Percentiles rank a stretch among this genome's conserved stretches.
phyloP scores from a whole-genome alignment of 1,284 basidiomycete genomes.

The Heimioporus retisporus region DNA sequence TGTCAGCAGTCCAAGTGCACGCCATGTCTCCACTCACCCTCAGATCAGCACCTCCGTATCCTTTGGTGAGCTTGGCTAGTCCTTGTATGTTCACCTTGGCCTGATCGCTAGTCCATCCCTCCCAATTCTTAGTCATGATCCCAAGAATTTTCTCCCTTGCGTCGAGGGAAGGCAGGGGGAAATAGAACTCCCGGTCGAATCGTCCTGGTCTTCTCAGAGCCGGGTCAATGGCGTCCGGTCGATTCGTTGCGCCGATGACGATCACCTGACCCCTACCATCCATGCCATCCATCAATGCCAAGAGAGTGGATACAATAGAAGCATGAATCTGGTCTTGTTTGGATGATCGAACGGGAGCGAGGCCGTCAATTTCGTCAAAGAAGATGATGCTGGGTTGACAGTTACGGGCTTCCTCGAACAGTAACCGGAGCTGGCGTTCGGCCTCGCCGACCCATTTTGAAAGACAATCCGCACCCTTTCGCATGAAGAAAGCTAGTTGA shows the following conservation, averaged over 20 bases:
- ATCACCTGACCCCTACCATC: slow-evolving; percentile 97
- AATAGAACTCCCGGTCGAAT: slow-evolving; percentile 99
- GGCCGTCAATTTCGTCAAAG: slow-evolving; percentile 99
- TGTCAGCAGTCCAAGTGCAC: slow-evolving; percentile 7
- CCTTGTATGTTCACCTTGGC: slow-evolving; percentile 70
- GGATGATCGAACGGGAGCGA: slow-evolving; percentile 97
- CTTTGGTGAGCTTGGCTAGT: slow-evolving; percentile 94
- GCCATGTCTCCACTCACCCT: slow-evolving; percentile 65
- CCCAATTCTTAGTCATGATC: slow-evolving; percentile 96
- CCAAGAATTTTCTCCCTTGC: slow-evolving; percentile 91
- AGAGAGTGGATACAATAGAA: slow-evolving; percentile 95
- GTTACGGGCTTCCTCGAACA: slow-evolving; percentile 97
- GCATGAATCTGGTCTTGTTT: slow-evolving; percentile 99
- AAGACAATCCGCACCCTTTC: slow-evolving; percentile 98
- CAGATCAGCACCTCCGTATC: slow-evolving; percentile 98
- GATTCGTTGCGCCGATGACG: slow-evolving; percentile 98
- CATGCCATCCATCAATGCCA: slow-evolving; percentile 99
- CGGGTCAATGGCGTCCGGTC: slow-evolving; percentile 98
- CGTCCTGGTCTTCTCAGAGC: slow-evolving; percentile 95
- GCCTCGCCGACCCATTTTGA: slow-evolving; percentile 99
- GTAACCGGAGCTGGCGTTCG: slow-evolving; percentile 93
- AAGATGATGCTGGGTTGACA: slow-evolving; percentile 97
- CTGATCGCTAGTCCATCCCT: slow-evolving; percentile 79
- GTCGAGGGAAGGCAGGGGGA: slow-evolving; percentile 88
- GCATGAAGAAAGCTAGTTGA: slow-evolving; percentile 95